Conservation (phyloP, 192 early-diverging fungal species). For the Podochytrium sp. region DNA sequence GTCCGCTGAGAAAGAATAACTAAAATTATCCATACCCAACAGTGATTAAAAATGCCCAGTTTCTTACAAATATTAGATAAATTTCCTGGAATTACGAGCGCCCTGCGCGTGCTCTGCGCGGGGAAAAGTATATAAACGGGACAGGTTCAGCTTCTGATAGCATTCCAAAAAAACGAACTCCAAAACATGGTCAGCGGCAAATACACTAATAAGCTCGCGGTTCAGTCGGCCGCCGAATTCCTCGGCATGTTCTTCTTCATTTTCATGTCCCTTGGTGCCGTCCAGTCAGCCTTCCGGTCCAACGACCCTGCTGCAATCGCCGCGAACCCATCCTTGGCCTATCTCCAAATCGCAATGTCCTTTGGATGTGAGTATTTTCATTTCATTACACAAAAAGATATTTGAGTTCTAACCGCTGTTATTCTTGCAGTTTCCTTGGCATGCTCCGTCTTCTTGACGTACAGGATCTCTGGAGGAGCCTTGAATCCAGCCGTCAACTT, state of each 20-base stretch:
- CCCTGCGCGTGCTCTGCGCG: too few relatives aligned
- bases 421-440: slow-evolving; percentile 28
- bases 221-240: slow-evolving; percentile 6
- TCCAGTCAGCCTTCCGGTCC: slow-evolving; percentile 27
- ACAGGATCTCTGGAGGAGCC: slow-evolving; percentile 60
- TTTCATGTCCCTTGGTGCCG: slow-evolving; percentile 35
- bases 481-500: slow-evolving; percentile 73
- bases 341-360: slow-evolving; percentile 35
- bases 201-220: not conserved
- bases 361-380: slow-evolving; percentile 41
- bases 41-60: too few relatives aligned
- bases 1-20: too few relatives aligned
- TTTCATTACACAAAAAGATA: not conserved
- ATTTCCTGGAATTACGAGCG: too few relatives aligned
- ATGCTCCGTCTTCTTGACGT: slow-evolving; percentile 49
- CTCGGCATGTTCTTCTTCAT: slow-evolving; percentile 42
- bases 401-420: not conserved
- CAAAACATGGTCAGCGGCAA: too few relatives aligned
- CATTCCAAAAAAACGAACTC: too few relatives aligned
- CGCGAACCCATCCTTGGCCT: slow-evolving; percentile 22
- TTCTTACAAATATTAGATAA: too few relatives aligned
- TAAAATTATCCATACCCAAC: too few relatives aligned
- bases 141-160: too few relatives aligned
- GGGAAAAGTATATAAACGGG: too few relatives aligned
- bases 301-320: slow-evolving; percentile 6